These are phyloP conservation scores for Solanum rostratum DNA, from an alignment of 257 asterid genomes.

Conservation along the genomic window DNA sequence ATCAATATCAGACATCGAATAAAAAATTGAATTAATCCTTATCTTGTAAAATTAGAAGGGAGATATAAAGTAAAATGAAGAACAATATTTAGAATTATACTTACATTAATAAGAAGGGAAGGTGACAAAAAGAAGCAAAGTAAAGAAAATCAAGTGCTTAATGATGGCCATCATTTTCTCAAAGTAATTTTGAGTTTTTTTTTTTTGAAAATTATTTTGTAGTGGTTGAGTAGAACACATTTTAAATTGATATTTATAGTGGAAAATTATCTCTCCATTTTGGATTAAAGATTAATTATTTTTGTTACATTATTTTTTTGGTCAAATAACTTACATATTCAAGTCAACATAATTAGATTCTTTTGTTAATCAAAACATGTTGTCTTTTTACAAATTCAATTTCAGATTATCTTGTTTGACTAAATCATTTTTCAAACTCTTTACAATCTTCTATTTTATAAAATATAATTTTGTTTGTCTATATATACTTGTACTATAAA, in stretches of 20 bases:
- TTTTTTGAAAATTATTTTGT: neutral
- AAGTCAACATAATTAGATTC: neutral
- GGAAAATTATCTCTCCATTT: neutral
- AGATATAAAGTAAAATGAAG: neutral
- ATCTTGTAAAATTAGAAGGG: neutral
- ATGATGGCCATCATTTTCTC: neutral
- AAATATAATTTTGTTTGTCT: too few relatives aligned
- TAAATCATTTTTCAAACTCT: neutral
- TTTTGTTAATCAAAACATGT: neutral
- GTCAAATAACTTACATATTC: too few relatives aligned
- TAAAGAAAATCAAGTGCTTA: neutral
- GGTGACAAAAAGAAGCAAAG: neutral
- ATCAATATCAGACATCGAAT: accelerated
- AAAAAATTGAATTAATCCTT: neutral
- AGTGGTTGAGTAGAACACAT: neutral
- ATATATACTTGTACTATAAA: too few relatives aligned
- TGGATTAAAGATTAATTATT: neutral
- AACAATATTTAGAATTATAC: neutral
- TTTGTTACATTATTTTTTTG: neutral
- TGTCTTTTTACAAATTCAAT: too few relatives aligned
- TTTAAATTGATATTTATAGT: neutral
- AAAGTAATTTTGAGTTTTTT: neutral
- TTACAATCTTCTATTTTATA: too few relatives aligned
- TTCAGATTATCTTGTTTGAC: neutral
- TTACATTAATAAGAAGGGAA: neutral